Percentiles rank a stretch among this genome's conserved stretches.
These are phyloP conservation scores for Schizochytrium sp. DNA, from an alignment of 108 stramenopile genomes.

Conservation along the genomic window DNA sequence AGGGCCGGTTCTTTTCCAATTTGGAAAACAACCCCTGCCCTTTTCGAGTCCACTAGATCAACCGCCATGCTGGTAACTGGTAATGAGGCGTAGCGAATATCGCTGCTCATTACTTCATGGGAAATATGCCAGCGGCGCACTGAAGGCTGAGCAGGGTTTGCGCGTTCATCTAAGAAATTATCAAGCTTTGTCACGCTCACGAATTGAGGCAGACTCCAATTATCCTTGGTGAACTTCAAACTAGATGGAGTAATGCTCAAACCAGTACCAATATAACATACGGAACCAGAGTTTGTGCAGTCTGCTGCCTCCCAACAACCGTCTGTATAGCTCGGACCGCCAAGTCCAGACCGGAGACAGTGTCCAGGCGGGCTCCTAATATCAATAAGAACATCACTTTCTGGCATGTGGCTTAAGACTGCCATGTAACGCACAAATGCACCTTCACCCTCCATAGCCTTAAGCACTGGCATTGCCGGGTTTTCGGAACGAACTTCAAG, in stretches of 20 bases:
- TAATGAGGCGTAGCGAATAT: background rate
- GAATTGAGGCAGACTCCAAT: background rate
- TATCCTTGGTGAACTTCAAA: background rate
- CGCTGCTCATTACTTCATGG: background rate
- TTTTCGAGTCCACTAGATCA: background rate
- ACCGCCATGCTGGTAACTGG: background rate
- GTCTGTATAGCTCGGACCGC: no score
- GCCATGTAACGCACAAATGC: no score
- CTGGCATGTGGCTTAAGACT: no score
- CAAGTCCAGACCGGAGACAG: no score
- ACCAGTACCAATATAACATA: background rate
- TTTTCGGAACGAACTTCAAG: no score
- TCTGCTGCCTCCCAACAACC: no score
- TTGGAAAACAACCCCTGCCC: background rate
- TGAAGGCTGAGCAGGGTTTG: background rate
- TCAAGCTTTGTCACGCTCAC: conserved; percentile 15
- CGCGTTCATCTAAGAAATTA: conserved; percentile 19
- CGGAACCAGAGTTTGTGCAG: no score
- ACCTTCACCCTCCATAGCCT: no score
- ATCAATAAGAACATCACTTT: no score
- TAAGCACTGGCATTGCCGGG: no score
- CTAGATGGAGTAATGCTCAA: background rate
- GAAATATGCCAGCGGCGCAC: background rate
- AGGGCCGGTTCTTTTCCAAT: background rate
- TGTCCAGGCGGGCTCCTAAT: no score